Percentiles rank a stretch among this genome's conserved stretches.
These are phyloP conservation scores for Fagus crenata DNA, from an alignment of 306 rosid species.

Conservation along the genomic window DNA sequence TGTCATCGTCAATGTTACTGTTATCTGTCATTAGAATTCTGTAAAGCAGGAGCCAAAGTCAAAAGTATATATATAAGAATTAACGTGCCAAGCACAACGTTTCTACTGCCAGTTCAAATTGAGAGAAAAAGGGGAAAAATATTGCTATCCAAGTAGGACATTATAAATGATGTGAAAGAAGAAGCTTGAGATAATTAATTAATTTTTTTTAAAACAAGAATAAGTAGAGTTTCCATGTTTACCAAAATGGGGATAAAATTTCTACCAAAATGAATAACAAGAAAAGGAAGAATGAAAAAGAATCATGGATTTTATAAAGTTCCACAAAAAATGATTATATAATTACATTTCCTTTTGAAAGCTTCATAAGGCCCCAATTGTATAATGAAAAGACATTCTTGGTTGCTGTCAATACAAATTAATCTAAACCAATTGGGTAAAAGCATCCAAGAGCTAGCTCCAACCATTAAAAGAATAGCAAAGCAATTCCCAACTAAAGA, in stretches of 20 bases:
- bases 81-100: background rate
- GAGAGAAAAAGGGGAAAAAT: background rate
- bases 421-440: background rate
- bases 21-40: constrained; percentile 40
- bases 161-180: background rate
- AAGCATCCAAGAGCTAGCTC: background rate
- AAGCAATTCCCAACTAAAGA: background rate
- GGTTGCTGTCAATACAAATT: background rate
- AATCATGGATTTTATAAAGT: background rate
- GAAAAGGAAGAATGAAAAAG: background rate
- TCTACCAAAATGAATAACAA: background rate
- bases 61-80: background rate
- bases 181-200: background rate
- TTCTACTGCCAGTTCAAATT: background rate
- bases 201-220: background rate
- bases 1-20: no score
- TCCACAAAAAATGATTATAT: background rate
- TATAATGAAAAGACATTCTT: background rate
- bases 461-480: background rate
- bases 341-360: background rate
- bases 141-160: background rate
- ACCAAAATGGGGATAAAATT: background rate
- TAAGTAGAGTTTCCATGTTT: background rate
- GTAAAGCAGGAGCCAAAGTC: constrained; percentile 19
- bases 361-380: background rate